A percentile compares a stretch with the other conserved stretches of the same genome.
These are phyloP conservation scores for Nicotiana knightiana DNA, from an alignment of 257 asterid genomes.

Conservation along the genomic window DNA sequence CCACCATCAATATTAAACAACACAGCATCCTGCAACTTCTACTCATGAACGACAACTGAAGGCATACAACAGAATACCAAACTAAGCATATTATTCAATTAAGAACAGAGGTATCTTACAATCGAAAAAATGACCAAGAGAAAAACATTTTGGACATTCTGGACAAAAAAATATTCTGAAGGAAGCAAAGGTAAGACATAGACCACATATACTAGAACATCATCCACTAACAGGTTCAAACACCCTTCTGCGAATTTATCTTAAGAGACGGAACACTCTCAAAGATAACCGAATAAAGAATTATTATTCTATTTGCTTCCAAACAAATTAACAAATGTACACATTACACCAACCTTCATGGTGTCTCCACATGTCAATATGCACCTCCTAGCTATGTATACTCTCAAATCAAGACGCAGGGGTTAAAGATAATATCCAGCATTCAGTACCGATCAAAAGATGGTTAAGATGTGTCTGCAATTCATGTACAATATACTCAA, in stretches of 20 bases:
- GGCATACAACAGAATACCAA: neutral
- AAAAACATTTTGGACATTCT: neutral
- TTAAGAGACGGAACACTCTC: neutral
- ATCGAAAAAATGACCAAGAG: neutral
- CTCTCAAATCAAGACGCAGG: slow-evolving; percentile 57
- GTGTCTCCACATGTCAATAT: slow-evolving; percentile 45
- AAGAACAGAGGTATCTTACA: neutral
- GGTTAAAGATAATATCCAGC: slow-evolving; percentile 55
- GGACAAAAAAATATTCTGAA: neutral
- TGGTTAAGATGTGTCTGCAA: slow-evolving; percentile 54
- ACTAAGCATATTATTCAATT: neutral
- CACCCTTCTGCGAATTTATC: neutral
- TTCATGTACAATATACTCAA: slow-evolving; percentile 55
- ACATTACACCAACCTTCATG: slow-evolving; percentile 60
- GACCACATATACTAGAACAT: neutral
- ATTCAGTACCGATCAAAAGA: slow-evolving; percentile 51
- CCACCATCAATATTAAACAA: slow-evolving; percentile 39
- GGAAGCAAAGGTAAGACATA: neutral
- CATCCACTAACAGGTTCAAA: neutral
- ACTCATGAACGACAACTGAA: slow-evolving; percentile 5
- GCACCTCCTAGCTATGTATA: slow-evolving; percentile 68
- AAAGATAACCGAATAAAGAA: slow-evolving; percentile 9
- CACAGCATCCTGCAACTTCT: slow-evolving; percentile 24
- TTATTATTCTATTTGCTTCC: slow-evolving; percentile 16
- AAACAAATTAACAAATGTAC: slow-evolving; percentile 30